phyloP scores from a whole-genome alignment of 2,329 filamentous ascomycete species.

The Cladophialophora carrionii region DNA sequence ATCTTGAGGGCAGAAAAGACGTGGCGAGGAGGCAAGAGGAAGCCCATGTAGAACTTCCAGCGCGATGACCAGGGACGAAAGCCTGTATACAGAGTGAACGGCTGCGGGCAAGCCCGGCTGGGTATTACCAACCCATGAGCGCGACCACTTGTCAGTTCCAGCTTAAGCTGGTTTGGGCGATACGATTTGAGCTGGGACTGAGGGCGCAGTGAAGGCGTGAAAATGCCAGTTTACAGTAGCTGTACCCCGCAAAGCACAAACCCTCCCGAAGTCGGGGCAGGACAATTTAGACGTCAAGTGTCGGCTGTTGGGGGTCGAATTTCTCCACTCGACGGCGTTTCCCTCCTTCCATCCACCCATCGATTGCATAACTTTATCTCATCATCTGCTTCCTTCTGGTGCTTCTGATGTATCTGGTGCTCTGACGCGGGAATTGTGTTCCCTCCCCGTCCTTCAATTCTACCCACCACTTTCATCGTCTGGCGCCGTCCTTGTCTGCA shows the following conservation, averaged over 20 bases:
- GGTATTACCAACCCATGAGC: background rate
- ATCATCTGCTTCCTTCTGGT: constrained; percentile 18
- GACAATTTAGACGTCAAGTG: constrained; percentile 1
- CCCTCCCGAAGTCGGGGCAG: constrained; percentile 8
- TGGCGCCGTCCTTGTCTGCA: background rate
- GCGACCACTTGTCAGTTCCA: background rate
- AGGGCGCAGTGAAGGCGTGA: background rate
- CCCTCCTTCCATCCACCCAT: constrained; percentile 17
- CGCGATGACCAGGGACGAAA: background rate
- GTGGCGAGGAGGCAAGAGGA: background rate
- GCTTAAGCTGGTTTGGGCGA: too few relatives aligned
- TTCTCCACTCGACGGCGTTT: constrained; percentile 15
- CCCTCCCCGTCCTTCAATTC: constrained; percentile 6
- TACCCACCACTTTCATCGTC: background rate
- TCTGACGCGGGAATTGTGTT: constrained; percentile 11
- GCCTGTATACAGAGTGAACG: background rate
- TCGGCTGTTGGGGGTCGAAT: background rate
- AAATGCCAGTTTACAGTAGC: background rate
- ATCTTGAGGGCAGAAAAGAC: background rate
- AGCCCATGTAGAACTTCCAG: background rate
- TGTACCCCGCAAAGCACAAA: constrained; percentile 17
- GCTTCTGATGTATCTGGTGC: constrained; percentile 18
- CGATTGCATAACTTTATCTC: constrained; percentile 12
- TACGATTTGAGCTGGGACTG: background rate
- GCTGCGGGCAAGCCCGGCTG: background rate